A percentile compares a stretch with the other conserved stretches of the same genome.
These are phyloP conservation scores for Erodium chrysanthum DNA, from an alignment of 441 rosid genomes.

Conservation along the genomic window DNA sequence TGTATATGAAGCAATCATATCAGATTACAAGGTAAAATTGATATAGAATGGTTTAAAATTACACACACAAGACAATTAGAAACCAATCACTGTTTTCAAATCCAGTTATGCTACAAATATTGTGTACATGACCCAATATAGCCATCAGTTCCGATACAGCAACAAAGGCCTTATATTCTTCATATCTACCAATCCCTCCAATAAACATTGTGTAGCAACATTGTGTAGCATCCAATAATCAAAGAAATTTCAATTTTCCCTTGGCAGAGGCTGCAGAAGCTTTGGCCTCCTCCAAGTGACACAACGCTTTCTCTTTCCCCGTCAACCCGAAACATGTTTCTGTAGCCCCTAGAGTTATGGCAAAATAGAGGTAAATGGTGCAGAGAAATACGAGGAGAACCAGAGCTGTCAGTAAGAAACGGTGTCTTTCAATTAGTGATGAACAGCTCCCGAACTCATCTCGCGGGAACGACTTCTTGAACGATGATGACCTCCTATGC, in stretches of 20 bases:
- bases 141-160: neutral
- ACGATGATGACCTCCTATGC: slow-evolving; percentile 53
- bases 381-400: slow-evolving; percentile 66
- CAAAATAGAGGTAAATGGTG: slow-evolving; percentile 79
- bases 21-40: no score
- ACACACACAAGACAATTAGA: neutral
- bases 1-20: no score
- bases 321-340: slow-evolving; percentile 51
- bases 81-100: neutral
- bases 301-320: slow-evolving; percentile 42
- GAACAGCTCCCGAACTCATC: slow-evolving; percentile 81
- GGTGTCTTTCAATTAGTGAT: slow-evolving; percentile 54
- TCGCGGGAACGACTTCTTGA: slow-evolving; percentile 46
- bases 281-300: slow-evolving; percentile 46
- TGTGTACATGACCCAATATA: neutral
- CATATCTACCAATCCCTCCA: neutral
- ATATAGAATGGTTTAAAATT: no score
- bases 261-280: slow-evolving; percentile 27
- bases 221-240: slow-evolving; percentile 14
- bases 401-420: slow-evolving; percentile 69
- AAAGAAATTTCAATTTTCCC: slow-evolving; percentile 64
- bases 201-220: neutral
- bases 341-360: slow-evolving; percentile 58
- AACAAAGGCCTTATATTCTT: neutral
- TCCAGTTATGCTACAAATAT: slow-evolving; percentile 2